A percentile compares a stretch with the other conserved stretches of the same genome.
Evolutionary conservation across 371 early-diverging fungal genomes (phyloP).

Genomic region (Coemansia sp.): DNA sequence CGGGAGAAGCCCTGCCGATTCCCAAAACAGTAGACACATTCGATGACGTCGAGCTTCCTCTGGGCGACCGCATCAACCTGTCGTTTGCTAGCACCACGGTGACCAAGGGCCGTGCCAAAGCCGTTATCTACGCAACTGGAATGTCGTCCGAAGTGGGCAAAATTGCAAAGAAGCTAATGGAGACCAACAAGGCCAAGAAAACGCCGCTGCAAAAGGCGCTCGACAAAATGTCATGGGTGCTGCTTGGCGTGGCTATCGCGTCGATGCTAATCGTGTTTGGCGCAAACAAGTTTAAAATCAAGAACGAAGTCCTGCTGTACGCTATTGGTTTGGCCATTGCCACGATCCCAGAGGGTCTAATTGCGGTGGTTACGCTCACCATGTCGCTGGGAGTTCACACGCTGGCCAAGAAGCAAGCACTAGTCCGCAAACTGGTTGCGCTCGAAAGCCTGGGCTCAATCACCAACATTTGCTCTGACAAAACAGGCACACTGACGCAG

Average conservation of each 20-base stretch:
- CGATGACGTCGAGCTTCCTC: conserved; percentile 57
- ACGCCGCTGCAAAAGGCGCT: conserved; percentile 80
- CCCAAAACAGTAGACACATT: conserved; percentile 58
- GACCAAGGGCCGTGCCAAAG: conserved; percentile 66
- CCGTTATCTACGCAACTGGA: conserved; percentile 77
- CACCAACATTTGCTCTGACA: conserved; percentile 92
- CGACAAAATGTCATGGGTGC: conserved; percentile 69
- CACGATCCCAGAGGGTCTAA: conserved; percentile 94
- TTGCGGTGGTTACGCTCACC: conserved; percentile 86
- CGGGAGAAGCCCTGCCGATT: conserved; percentile 81
- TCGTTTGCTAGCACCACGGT: conserved; percentile 62
- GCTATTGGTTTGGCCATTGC: conserved; percentile 86
- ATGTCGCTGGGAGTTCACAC: conserved; percentile 89
- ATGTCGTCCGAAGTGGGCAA: conserved; percentile 90
- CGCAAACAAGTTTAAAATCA: conserved; percentile 60
- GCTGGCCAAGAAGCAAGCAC: conserved; percentile 84
- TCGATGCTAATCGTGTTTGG: conserved; percentile 75
- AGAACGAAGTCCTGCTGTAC: conserved; percentile 63
- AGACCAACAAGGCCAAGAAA: conserved; percentile 61
- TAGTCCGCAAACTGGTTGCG: conserved; percentile 85
- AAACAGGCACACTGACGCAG: conserved; percentile 76
- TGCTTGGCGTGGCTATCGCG: conserved; percentile 67
- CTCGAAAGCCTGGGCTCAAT: conserved; percentile 91
- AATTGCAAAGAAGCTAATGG: conserved; percentile 83
- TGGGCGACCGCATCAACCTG: conserved; percentile 63